phyloP scores from a whole-genome alignment of 495 filamentous ascomycete genomes.

The Elaphomyces granulatus region DNA sequence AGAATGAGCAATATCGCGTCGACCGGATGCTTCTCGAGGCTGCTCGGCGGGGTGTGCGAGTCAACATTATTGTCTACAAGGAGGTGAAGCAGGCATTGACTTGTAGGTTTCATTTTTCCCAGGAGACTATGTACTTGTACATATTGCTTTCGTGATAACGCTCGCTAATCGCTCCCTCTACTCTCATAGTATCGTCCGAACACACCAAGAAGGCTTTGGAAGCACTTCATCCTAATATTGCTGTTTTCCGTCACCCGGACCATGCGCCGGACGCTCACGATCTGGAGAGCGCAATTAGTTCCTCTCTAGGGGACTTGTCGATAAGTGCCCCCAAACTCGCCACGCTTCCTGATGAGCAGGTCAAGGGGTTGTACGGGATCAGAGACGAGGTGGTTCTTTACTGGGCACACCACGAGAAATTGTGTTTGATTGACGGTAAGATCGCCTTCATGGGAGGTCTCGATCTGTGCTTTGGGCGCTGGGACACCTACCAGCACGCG shows the following conservation, averaged over 20 bases:
- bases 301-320: conserved; percentile 37
- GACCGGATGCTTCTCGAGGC: conserved; percentile 82
- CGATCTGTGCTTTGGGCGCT: conserved; percentile 48
- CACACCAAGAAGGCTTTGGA: conserved; percentile 82
- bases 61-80: conserved; percentile 93
- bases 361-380: conserved; percentile 68
- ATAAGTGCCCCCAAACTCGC: conserved; percentile 36
- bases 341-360: conserved; percentile 46
- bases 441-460: conserved; percentile 79
- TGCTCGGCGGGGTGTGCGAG: conserved; percentile 70
- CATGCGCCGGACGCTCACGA: conserved; percentile 61
- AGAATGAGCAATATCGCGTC: conserved; percentile 72
- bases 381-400: conserved; percentile 72
- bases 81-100: conserved; percentile 76
- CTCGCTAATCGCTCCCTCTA: too few species aligned
- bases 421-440: conserved; percentile 66
- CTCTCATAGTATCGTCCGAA: conserved; percentile 51
- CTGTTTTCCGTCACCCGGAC: conserved; percentile 85
- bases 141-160: too few species aligned
- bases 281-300: conserved; percentile 33
- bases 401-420: conserved; percentile 95
- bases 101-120: conserved; percentile 47
- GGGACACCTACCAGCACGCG: conserved; percentile 56
- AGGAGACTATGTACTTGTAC: too few species aligned
- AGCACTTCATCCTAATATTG: conserved; percentile 69